Evolutionary conservation across 148 eudicot species (phyloP), one percentile per base, ranked within the genome.

Genomic region (Limonium bicolor): DNA sequence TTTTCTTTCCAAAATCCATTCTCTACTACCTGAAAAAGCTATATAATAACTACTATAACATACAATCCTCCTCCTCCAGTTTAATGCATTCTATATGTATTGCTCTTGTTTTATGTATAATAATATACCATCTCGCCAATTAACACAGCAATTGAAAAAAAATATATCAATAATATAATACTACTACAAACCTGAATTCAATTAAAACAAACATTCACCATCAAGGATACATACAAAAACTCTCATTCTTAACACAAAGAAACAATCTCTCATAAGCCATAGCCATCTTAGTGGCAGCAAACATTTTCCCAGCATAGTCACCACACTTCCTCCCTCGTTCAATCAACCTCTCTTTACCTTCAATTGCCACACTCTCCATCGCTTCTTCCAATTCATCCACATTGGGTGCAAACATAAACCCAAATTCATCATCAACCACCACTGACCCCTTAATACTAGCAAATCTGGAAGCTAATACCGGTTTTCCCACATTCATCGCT

Each of bases 221-320:
- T 43, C 48, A 43, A 38, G 69, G 70, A 53, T 60, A 65, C 47
- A 46, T 45, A 29, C 65, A 65, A 4, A 48, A 65, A 20, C 22
- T 54, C 6, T 10, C 22, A 33, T 61, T 38, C 58, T 66, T 66
- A 44, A 69, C 56, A 11, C 74, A 69, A 4, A 69, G 59, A 37
- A 69, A 69, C 27, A 64, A 55, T 38, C 74, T 64, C 56, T 69
- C 74, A 46, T 69, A 64, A 13, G 74, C 63, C 13, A 48, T 50
- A 7, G 70, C 70, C 74, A 69, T 69, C 43, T 60, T 64, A 17
- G 19, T 33, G 2, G 69, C 69, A 0, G 59, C 60, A 18, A 69
- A 69, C 74, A 69, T 41, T 3, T 37, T 33, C 6, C n/a, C 19
- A 7, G 42, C 70, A 12, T 56, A 31, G 1, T 64, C 40, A 50